Conservation (phyloP, 2,329 filamentous ascomycete genomes). For the Stagonosporopsis cucurbitacearum region DNA sequence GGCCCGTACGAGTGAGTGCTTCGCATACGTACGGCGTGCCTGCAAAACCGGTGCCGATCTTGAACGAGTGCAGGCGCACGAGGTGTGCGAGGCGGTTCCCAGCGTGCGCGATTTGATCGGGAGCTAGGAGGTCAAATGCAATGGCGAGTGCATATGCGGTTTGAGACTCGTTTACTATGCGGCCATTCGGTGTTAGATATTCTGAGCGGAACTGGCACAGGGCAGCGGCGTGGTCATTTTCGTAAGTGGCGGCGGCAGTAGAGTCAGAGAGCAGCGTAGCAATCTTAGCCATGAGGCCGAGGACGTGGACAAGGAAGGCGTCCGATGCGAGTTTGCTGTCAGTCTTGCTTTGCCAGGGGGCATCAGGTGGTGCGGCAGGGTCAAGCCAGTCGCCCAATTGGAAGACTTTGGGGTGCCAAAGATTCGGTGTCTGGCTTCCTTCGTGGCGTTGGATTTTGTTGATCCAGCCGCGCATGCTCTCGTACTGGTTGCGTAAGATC, state of each 20-base stretch:
- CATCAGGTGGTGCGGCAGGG: constrained; percentile 11
- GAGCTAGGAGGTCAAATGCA: neutral
- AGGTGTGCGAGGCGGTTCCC: neutral
- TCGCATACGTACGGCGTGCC: constrained; percentile 18
- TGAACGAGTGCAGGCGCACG: constrained; percentile 4
- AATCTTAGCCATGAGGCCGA: neutral
- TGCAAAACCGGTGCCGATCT: constrained; percentile 21
- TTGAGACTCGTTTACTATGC: neutral
- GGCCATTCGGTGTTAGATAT: neutral
- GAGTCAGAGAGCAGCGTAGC: neutral
- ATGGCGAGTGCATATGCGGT: constrained; percentile 3
- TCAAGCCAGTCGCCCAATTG: constrained; percentile 20
- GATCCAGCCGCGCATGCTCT: constrained; percentile 7
- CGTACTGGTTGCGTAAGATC: neutral
- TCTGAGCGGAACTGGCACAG: neutral
- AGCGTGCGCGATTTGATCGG: neutral
- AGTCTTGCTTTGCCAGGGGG: constrained; percentile 21
- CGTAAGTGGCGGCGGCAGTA: neutral
- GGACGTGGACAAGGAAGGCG: neutral
- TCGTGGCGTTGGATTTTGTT: neutral
- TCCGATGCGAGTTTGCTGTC: constrained; percentile 1
- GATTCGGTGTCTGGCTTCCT: neutral
- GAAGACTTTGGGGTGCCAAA: neutral
- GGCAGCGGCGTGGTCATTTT: neutral
- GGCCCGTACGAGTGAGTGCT: constrained; percentile 1